Base-by-base conservation (phyloP, 768 basidiomycete genomes). In the Rhizopogon vinicolor region DNA sequence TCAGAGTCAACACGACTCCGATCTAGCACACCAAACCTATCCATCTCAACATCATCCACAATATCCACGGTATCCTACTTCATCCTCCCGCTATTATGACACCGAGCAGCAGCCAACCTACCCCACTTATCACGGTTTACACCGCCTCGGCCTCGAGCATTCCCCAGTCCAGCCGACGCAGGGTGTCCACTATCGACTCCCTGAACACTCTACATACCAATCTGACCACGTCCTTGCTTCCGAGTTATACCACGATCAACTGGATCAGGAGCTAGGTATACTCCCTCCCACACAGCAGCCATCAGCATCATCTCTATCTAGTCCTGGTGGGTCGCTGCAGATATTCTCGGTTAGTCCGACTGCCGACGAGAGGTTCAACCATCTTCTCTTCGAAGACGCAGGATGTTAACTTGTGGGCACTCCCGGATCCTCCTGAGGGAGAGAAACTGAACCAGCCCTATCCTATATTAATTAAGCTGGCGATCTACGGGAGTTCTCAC, bases 401-500 rank as follows among this genome's bases (percentile, higher is more conserved):
- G 81, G 72, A 0, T 68, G 59, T 81, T 42, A 68, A 64, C 43
- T 66, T 82, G 4, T 62, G 59, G 46, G 69, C 76, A 0, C 41
- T 82, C 12, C 73, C 76, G 0, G 76, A 80, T 28, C 74, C 77
- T 0, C 63, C 65, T 14, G 55, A 60, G 2, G 76, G 75, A 1
- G 68, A 71, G 44, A 75, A 72, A 41, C 80, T 79, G 3, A 66
- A 67, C 3, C 71, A 72, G 1, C 63, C 72, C 0, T 72, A 79
- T 35, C 80, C 82, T 1, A 76, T 74, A 39, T 71, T 83, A 28
- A 72, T 84, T 41, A 80, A 85, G 59, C 72, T 87, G 12, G 88
- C 88, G 0, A 89, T 89, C 40, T 79, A 80, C 49, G 83, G 83
- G 0, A 87, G 85, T 57, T 72, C 75, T 0, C 62, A 65, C 28